Evolutionary conservation across 306 rosid species (phyloP).

Genomic region (Quercus dentata): DNA sequence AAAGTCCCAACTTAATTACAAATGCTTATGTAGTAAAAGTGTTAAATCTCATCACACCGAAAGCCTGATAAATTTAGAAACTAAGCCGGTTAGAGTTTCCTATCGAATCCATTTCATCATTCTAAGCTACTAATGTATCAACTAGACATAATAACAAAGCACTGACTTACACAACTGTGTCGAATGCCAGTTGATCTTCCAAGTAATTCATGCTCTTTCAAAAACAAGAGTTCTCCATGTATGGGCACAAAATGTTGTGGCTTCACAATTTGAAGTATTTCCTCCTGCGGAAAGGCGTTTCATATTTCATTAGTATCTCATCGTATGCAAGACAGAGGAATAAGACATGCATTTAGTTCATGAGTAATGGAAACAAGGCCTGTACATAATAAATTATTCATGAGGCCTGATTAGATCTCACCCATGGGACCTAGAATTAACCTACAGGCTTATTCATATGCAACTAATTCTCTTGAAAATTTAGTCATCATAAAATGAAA

Average conservation of each 20-base stretch:
- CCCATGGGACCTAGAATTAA: not conserved
- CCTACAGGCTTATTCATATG: not conserved
- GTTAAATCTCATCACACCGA: not conserved
- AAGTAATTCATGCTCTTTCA: slow-evolving; percentile 93
- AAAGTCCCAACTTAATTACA: not conserved
- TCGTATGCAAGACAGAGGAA: slow-evolving; percentile 15
- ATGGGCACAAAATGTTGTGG: slow-evolving; percentile 99
- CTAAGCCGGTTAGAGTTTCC: not conserved
- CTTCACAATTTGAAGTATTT: slow-evolving; percentile 88
- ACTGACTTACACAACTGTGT: slow-evolving; percentile 78
- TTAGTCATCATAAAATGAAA: not conserved
- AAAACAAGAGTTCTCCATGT: slow-evolving; percentile 94
- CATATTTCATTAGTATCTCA: slow-evolving; percentile 1
- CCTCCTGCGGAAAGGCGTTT: slow-evolving; percentile 63
- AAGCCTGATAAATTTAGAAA: not conserved
- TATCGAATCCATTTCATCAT: not conserved
- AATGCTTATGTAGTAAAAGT: not conserved
- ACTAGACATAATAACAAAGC: slow-evolving; percentile 22
- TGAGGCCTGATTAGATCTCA: not conserved
- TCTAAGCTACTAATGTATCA: not conserved
- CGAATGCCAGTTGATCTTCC: slow-evolving; percentile 95
- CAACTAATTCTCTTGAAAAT: not conserved
- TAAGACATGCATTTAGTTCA: slow-evolving; percentile 1
- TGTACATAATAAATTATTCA: not conserved
- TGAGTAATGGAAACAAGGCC: slow-evolving; percentile 20